phyloP scores from a whole-genome alignment of 208 protist genomes.

The Trypanosoma boissoni region DNA sequence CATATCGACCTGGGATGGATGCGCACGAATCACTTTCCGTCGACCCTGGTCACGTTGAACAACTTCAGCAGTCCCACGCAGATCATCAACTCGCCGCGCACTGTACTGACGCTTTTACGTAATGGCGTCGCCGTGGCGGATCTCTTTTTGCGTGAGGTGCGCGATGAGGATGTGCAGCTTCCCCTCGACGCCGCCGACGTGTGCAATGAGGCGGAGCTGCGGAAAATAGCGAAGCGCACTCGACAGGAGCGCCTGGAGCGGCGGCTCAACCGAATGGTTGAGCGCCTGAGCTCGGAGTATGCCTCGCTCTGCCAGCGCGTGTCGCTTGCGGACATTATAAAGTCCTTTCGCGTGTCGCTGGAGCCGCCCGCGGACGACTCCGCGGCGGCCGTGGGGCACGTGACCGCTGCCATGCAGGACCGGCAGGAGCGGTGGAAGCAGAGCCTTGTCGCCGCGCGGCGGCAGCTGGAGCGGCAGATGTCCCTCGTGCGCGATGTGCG shows the following conservation, averaged over 20 bases:
- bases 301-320: constrained; percentile 38
- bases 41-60: constrained; percentile 30
- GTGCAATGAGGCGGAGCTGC: constrained; percentile 30
- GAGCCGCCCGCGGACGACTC: background rate
- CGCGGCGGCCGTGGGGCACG: constrained; percentile 14
- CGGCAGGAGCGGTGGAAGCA: constrained; percentile 49
- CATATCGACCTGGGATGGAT: constrained; percentile 75
- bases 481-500: constrained; percentile 44
- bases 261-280: constrained; percentile 28
- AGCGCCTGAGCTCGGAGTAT: constrained; percentile 50
- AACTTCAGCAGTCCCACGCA: constrained; percentile 22
- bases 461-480: constrained; percentile 50
- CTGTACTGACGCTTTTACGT: constrained; percentile 64
- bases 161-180: constrained; percentile 17
- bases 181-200: constrained; percentile 19
- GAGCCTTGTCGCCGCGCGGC: constrained; percentile 48
- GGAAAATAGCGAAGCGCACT: constrained; percentile 36
- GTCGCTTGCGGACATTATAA: constrained; percentile 44
- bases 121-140: constrained; percentile 62
- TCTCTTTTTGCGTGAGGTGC: constrained; percentile 22
- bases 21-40: constrained; percentile 32
- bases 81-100: constrained; percentile 79
- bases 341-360: constrained; percentile 24
- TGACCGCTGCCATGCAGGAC: constrained; percentile 46
- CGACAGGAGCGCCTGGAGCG: constrained; percentile 30